Evolutionary conservation across 441 rosid genomes (phyloP), one percentile per base, ranked within the genome.

Genomic region (Corymbia citriodora): DNA sequence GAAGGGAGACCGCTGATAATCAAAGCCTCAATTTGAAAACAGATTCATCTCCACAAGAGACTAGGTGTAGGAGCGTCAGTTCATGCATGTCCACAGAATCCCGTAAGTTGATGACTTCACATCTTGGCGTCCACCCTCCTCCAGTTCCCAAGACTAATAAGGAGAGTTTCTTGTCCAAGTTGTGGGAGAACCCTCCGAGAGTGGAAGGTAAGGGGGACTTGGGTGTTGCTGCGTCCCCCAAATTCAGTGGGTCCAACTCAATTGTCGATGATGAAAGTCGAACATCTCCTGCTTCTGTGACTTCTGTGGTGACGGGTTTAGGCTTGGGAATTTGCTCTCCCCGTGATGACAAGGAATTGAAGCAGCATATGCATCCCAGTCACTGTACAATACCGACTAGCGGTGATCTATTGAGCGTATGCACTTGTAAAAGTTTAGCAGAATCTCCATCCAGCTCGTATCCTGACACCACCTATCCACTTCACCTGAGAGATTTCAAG

Each of bases 291-390:
- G 91, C 93, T 61, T 94, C 96, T 88, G 79, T 54, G 55, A 94
- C 95, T 89, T 97, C 99, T 54, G 93, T 93, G 87, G 95, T 96
- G 17, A 95, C 96, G 33, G 96, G 95, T 92, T 91, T 96, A 54
- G 94, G 96, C 83, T 93, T 95, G 93, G 93, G 93, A 87, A 89
- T 94, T 72, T 91, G 93, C 88, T 92, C 94, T 4, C 91, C 89
- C 63, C 93, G 93, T 90, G 87, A 95, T 52, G 89, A 92, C 86
- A 59, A 88, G 52, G 93, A 87, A 55, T 88, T 87, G 89, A 89
- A 89, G 89, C 93, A 93, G 81, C 53, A n/a, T 79, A 18, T 6
- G 8, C 27, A 87, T 1, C 65, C 65, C 48, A 36, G 29, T 87
- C 29, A 40, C 59, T 87, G 88, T 31, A 87, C 29, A 50, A 52